Conservation (phyloP, 2,329 filamentous ascomycete species). For the Epichloe elymi region DNA sequence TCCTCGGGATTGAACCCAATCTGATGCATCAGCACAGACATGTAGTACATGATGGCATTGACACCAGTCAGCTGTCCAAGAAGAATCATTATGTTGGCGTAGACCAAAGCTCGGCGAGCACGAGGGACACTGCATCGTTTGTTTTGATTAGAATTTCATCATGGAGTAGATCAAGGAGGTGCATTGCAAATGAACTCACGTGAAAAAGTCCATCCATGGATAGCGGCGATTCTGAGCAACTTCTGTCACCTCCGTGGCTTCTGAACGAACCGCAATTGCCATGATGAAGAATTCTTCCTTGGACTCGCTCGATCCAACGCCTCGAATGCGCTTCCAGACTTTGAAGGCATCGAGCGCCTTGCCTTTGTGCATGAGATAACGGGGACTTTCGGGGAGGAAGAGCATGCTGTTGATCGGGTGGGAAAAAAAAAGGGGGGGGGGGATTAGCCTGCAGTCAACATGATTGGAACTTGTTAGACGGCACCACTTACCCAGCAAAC, state of each 20-base stretch:
- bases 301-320: slow-evolving; percentile 39
- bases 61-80: slow-evolving; percentile 59
- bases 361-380: slow-evolving; percentile 58
- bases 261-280: slow-evolving; percentile 46
- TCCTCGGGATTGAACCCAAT: slow-evolving; percentile 52
- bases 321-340: slow-evolving; percentile 62
- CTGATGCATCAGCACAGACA: slow-evolving; percentile 52
- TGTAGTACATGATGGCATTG: slow-evolving; percentile 61
- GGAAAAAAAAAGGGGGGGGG: slow-evolving; percentile 28
- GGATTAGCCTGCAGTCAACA: neutral
- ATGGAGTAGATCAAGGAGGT: neutral
- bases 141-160: neutral
- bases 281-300: slow-evolving; percentile 61
- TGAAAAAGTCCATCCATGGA: slow-evolving; percentile 64
- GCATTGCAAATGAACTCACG: slow-evolving; percentile 17
- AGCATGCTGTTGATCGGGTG: slow-evolving; percentile 44
- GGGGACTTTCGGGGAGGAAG: slow-evolving; percentile 57
- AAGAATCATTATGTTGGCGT: slow-evolving; percentile 58
- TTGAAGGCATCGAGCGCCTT: slow-evolving; percentile 31
- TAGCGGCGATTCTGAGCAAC: slow-evolving; percentile 41
- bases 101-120: slow-evolving; percentile 51
- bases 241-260: slow-evolving; percentile 39
- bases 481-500: slow-evolving; percentile 20
- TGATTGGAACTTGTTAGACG: neutral
- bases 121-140: slow-evolving; percentile 34